Evolutionary conservation across 1,139 yeast genomes (phyloP), one percentile per base, ranked within the genome.

Genomic region (Debaryomycetaceae sp.): DNA sequence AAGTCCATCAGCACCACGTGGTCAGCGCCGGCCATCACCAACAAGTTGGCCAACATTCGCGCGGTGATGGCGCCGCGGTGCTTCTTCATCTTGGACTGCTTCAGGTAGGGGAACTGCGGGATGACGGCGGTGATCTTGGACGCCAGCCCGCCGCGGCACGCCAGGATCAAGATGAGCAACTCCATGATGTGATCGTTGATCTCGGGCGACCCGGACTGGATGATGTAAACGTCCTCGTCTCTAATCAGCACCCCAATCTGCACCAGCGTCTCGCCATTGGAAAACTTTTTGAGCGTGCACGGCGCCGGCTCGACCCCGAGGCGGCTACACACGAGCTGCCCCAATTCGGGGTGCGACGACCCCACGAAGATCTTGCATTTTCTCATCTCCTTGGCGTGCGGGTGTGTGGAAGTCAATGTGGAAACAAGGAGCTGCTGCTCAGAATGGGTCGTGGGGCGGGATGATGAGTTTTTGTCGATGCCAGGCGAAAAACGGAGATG

Each of bases 61-160:
- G 98, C 98, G 4, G 98, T 89, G 47, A 93, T 93, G 21, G 98
- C 97, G 35, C 98, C 98, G 60, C 98, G 75, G 53, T 91, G 97
- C 58, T 86, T 91, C 65, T 89, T 91, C 98, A 91, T 93, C 64
- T 91, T 91, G 42, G 91, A 79, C 59, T 93, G 98, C 57, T 91
- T 93, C 16, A 96, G 86, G 62, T 93, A 93, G 17, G 98, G 98
- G 56, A 89, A 93, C 57, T 88, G 94, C 1, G 99, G 99, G 33
- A 93, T 80, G 23, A 93, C 97, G 6, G 96, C 97, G 13, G 98
- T 91, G 54, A 91, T 86, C 55, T 89, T 88, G 48, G 86, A 83
- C 14, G 99, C 98, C 10, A 95, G 83, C 13, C 98, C 99, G 36
- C 97, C 96, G 48, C 89, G 79, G 61, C 97, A 91, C 18, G 97